Evolutionary conservation across 768 basidiomycete species (phyloP), one percentile per base, ranked within the genome.

Genomic region (Kwoniella dejecticola): DNA sequence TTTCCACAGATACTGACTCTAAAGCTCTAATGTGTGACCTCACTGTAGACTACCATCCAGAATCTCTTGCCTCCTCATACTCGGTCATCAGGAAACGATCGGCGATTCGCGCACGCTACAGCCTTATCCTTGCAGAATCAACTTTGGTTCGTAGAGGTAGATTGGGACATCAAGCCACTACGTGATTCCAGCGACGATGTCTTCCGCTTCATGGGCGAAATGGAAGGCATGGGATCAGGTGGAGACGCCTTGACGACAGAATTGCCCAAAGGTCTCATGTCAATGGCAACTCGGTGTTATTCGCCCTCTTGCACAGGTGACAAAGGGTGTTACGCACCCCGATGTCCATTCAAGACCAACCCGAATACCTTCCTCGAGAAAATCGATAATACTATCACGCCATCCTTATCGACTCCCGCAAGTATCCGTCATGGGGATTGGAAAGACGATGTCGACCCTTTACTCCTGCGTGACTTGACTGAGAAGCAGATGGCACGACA

Each of bases 131-230:
- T 98, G 36, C 93, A 97, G 74, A 88, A 85, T 60, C 91, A 95
- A 75, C 83, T 98, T 4, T 97, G 92, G 83, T 94, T 96, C 79
- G 91, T 91, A 74, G 95, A 98, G 76, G 93, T 97, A 6, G 93
- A 97, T 74, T 95, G 93, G 90, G 91, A 89, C 29, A 86, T 87
- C 50, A 85, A 87, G 19, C 82, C 87, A 1, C 80, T 96, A 56
- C 86, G 89, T 57, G 92, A 94, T 71, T 87, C 89, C 2, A 89
- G 94, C 3, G 92, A 94, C 71, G 91, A 94, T 64, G 92, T 96
- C 5, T 96, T 90, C 80, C 89, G 89, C 83, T 95, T 96, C 78
- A 81, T 90, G 72, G 91, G 91, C 60, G 92, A 94, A 57, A 74
- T 76, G 55, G 79, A 80, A 29, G 76, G 73, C 0, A 68, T 74